A percentile compares a stretch with the other conserved stretches of the same genome.
These are phyloP conservation scores for Inga leiocalycina DNA, from an alignment of 306 rosid species.

Conservation along the genomic window DNA sequence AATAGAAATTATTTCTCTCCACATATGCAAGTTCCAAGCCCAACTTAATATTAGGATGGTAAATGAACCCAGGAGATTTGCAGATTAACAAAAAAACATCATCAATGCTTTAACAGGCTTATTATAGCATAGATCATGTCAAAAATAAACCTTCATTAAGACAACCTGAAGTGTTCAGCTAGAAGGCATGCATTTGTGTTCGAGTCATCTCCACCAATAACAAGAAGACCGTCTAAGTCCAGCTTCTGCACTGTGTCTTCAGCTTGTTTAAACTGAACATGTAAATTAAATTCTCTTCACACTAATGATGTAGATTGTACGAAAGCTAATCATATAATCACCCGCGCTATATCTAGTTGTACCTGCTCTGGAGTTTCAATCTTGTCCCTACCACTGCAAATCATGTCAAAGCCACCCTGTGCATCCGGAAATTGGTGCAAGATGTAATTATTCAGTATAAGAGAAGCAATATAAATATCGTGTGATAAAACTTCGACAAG, in stretches of 20 bases:
- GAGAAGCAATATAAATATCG: neutral
- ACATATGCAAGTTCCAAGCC: neutral
- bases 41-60: conserved; percentile 15
- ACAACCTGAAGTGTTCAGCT: conserved; percentile 93
- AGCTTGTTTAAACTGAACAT: conserved; percentile 86
- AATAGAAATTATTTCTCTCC: conserved; percentile 6
- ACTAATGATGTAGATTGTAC: conserved; percentile 11
- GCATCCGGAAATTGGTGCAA: conserved; percentile 38
- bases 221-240: conserved; percentile 93
- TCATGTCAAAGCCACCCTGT: conserved; percentile 99
- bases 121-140: neutral
- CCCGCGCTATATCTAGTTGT: conserved; percentile 19
- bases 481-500: neutral
- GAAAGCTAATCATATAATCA: conserved; percentile 14
- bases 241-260: conserved; percentile 85
- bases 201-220: conserved; percentile 98
- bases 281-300: conserved; percentile 30
- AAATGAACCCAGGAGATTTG: conserved; percentile 3
- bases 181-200: conserved; percentile 99
- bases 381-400: conserved; percentile 98
- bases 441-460: neutral
- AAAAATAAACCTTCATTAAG: conserved; percentile 1
- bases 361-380: conserved; percentile 99
- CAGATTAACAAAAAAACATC: conserved; percentile 20
- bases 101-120: conserved; percentile 20